phyloP scores from a whole-genome alignment of 176 grass and related monocot genomes.

The Puccinellia tenuiflora region DNA sequence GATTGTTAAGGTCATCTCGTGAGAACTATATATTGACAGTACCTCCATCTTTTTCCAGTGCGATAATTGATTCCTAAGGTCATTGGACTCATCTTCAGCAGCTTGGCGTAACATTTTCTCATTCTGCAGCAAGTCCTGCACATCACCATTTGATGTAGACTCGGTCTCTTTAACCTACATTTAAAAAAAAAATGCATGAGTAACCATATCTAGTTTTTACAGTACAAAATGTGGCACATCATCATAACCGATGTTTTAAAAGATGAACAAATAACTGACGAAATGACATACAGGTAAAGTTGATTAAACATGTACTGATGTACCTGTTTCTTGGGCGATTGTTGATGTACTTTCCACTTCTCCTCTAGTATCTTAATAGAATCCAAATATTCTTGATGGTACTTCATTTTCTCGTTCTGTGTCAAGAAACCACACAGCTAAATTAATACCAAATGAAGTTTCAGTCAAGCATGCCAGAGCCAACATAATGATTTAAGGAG shows the following conservation, averaged over 20 bases:
- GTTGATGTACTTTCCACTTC: constrained; percentile 86
- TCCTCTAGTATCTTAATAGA: constrained; percentile 91
- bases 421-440: background rate
- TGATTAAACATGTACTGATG: constrained; percentile 21
- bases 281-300: background rate
- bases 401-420: constrained; percentile 84
- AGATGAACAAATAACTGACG: background rate
- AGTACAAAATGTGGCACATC: background rate
- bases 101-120: constrained; percentile 70
- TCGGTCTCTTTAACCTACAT: constrained; percentile 47
- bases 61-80: constrained; percentile 82
- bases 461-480: constrained; percentile 14
- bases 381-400: constrained; percentile 90
- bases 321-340: constrained; percentile 66
- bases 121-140: constrained; percentile 66
- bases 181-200: background rate
- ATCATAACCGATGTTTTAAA: background rate
- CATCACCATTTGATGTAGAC: constrained; percentile 52
- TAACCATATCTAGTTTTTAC: background rate
- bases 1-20: constrained; percentile 51
- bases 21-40: constrained; percentile 5
- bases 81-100: constrained; percentile 62
- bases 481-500: constrained; percentile 6
- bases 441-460: constrained; percentile 10
- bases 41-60: constrained; percentile 99